Evolutionary conservation across 495 filamentous ascomycete genomes (phyloP), one percentile per base, ranked within the genome.

Genomic region (Talaromyces wortmannii): DNA sequence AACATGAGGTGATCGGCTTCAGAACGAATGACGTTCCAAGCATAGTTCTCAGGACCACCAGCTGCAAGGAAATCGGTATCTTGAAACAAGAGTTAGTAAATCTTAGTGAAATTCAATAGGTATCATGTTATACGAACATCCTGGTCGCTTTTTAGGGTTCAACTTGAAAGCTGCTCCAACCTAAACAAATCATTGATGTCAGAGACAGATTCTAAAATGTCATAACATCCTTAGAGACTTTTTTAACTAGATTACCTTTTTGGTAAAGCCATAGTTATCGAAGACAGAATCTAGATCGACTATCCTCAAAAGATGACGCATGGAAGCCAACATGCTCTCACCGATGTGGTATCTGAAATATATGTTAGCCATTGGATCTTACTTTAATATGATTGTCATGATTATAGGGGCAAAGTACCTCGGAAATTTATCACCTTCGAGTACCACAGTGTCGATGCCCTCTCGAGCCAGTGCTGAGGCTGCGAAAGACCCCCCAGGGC

Each of bases 1-100:
- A 81, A 78, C 6, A 80, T 64, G 4, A 79, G 30, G 10, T 80
- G 61, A 45, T 81, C 77, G 11, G 70, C 56, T 55, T 80, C 76
- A 18, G 77, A 76, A 12, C 78, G 73, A 45, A 78, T 58, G 0
- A 79, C 73, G 42, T 80, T 81, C 72, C 73, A 81, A 1, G 76
- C 53, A 52, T 75, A 70, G 12, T 58, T 60, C 6, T 64, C 59
- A 31, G 69, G 65, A 3, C 78, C 77, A 16, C 60, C 59, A 6
- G 67, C 61, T 3, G 70, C 71, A 6, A 72, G 10, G 55, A 77
- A 80, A 56, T 80, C 72, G 16, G 77, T 78, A 55, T 70, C 70
- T 70, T 23, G 23, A 23, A 23, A 4, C 23, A 23, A 23, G 23
- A 23, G 23, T 23, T 23, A 23, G 23, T 23, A 23, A 23, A 40